Evolutionary conservation across 2,329 filamentous ascomycete genomes (phyloP).

Genomic region (Neofusicoccum parvum): DNA sequence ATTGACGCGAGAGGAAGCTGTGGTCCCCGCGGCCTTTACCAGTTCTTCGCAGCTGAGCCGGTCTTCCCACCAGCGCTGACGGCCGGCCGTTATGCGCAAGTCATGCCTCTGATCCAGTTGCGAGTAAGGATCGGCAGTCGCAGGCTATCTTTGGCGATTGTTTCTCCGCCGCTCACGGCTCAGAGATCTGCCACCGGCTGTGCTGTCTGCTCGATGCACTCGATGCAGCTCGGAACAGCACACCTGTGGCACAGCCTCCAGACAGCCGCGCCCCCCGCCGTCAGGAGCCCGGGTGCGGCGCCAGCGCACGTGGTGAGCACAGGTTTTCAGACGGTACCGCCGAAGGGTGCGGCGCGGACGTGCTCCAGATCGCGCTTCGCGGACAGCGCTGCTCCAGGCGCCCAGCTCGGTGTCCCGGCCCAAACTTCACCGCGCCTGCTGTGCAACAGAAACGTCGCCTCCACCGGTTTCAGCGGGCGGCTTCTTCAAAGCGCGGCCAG

Average conservation of each 20-base stretch:
- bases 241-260: slow-evolving; percentile 8
- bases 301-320: slow-evolving; percentile 12
- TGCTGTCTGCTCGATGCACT: slow-evolving; percentile 1
- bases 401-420: neutral
- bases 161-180: neutral
- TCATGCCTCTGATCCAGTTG: slow-evolving; percentile 5
- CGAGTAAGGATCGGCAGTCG: slow-evolving; percentile 11
- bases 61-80: neutral
- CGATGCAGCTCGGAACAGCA: slow-evolving; percentile 9
- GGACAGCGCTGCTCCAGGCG: neutral
- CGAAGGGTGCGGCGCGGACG: neutral
- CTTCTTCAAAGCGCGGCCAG: slow-evolving; percentile 6
- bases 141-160: neutral
- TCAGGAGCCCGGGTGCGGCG: slow-evolving; percentile 9
- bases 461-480: slow-evolving; percentile 8
- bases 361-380: slow-evolving; percentile 7
- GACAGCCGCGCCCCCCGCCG: slow-evolving; percentile 5
- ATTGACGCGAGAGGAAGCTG: neutral
- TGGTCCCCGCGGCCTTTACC: neutral
- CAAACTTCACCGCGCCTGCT: neutral
- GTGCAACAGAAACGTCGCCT: slow-evolving; percentile 12
- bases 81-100: slow-evolving; percentile 5
- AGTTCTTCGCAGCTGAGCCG: neutral
- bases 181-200: neutral
- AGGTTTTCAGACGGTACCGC: neutral